Percentiles rank a stretch among this genome's conserved stretches.
phyloP scores from a whole-genome alignment of 176 grass and related monocot genomes.

The Eleusine coracana region DNA sequence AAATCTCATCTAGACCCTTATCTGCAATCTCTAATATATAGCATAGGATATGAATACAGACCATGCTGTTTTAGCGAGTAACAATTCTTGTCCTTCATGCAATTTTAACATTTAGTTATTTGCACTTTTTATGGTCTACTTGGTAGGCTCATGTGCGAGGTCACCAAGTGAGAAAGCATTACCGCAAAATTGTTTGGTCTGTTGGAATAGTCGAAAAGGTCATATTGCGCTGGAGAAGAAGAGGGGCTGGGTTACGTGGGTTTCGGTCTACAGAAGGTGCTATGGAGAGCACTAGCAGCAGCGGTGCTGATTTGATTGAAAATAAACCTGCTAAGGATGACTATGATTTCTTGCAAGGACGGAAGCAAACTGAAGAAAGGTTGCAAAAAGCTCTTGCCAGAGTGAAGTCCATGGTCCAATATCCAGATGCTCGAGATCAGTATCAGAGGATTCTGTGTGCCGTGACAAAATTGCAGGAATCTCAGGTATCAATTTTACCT shows the following conservation, averaged over 20 bases:
- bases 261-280: conserved; percentile 64
- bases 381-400: conserved; percentile 92
- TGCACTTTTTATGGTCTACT: conserved; percentile 28
- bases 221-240: conserved; percentile 87
- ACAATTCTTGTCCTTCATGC: not conserved
- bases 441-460: conserved; percentile 77
- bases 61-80: conserved; percentile 6
- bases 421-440: conserved; percentile 85
- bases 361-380: conserved; percentile 75
- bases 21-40: not conserved
- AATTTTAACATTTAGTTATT: not conserved
- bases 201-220: conserved; percentile 92
- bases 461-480: conserved; percentile 89
- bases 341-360: conserved; percentile 76
- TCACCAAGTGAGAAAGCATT: conserved; percentile 94
- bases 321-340: conserved; percentile 56
- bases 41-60: conserved; percentile 18
- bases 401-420: conserved; percentile 89
- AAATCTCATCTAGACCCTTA: not conserved
- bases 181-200: conserved; percentile 90
- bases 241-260: conserved; percentile 73
- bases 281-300: conserved; percentile 41
- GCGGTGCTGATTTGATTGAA: conserved; percentile 25
- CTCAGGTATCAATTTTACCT: conserved; percentile 56
- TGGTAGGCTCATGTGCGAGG: conserved; percentile 93